Evolutionary conservation across 2,329 filamentous ascomycete genomes (phyloP).

Genomic region (Calonectria fujianensis): DNA sequence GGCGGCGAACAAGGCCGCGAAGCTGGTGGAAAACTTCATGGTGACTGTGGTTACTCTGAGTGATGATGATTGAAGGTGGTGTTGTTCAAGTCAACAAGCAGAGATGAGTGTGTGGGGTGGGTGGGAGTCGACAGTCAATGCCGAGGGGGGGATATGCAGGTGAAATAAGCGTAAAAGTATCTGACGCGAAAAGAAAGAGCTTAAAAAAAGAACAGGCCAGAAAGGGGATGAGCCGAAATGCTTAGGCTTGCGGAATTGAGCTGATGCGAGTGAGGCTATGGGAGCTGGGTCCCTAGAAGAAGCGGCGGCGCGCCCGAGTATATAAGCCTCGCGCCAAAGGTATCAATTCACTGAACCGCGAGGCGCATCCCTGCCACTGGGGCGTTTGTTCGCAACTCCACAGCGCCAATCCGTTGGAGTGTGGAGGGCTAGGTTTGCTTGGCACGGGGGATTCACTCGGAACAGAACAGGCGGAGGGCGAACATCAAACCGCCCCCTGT

Average conservation of each 20-base stretch:
- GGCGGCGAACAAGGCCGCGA: slow-evolving; percentile 47
- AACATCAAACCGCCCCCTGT: slow-evolving; percentile 25
- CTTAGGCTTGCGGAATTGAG: not conserved
- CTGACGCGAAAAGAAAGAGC: slow-evolving; percentile 2
- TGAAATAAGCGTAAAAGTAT: slow-evolving; percentile 24
- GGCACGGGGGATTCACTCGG: slow-evolving; percentile 27
- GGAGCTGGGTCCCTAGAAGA: not conserved
- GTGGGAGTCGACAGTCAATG: slow-evolving; percentile 24
- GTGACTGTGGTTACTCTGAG: slow-evolving; percentile 22
- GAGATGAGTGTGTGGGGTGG: not conserved
- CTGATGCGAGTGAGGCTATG: slow-evolving; percentile 37
- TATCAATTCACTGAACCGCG: slow-evolving; percentile 34
- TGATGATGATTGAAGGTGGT: not conserved
- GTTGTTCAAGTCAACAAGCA: not conserved
- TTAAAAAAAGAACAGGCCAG: slow-evolving; percentile 17
- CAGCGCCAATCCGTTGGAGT: slow-evolving; percentile 2
- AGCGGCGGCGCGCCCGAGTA: slow-evolving; percentile 20
- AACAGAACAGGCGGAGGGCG: slow-evolving; percentile 8
- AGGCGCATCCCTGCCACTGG: slow-evolving; percentile 4
- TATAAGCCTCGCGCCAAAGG: slow-evolving; percentile 38
- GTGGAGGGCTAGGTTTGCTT: slow-evolving; percentile 22
- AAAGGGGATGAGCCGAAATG: not conserved
- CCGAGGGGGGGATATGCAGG: slow-evolving; percentile 2
- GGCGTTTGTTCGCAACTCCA: slow-evolving; percentile 17
- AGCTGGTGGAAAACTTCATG: slow-evolving; percentile 52